Evolutionary conservation across 2,329 filamentous ascomycete species (phyloP), one percentile per base, ranked within the genome.

Genomic region (Albifimbria verrucaria): DNA sequence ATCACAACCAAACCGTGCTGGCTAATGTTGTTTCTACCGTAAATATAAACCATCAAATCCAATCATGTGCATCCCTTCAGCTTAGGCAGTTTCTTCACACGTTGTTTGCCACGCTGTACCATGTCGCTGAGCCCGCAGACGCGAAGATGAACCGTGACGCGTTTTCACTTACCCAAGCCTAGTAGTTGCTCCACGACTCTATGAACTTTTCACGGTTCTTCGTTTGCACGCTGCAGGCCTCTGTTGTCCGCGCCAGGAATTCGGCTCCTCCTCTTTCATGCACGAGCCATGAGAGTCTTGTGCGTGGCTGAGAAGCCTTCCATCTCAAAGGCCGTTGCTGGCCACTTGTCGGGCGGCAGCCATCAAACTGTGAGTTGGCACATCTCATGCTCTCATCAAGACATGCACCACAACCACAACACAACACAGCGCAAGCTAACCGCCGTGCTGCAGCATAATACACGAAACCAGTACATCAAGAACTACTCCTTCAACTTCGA

Each of bases 401-500:
- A 4, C 5, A 10, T 48, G 36, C 18, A 10, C 17, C n/a, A 18
- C n/a, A 17, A 18, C 32, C 23, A 15, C 15, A 10, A 7, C n/a
- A 3, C 20, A 43, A n/a, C 42, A 15, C 22, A 22, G 17, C 15
- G 55, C 52, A 23, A 52, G 28, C 61, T 72, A 50, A 71, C 52
- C 24, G 26, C 4, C 42, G 20, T 39, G 10, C 7, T 11, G 3
- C 54, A 95, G 90, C 79, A 80, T 60, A 80, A 83, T 57, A 88
- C 91, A 3, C 77, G 84, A 20, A 86, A 86, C 58, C 81, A 82
- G 61, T 97, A 86, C 72, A 87, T 96, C 69, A 97, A 97, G 69
- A 99, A 99, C 65, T 97, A 97, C 74, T 80, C 85, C 24, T 99
- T 99, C 66, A 81, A 87, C 45, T 99, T 94, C 72, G 86, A 90